phyloP scores from a whole-genome alignment of 345 rosid genomes.

The Acer saccharum region DNA sequence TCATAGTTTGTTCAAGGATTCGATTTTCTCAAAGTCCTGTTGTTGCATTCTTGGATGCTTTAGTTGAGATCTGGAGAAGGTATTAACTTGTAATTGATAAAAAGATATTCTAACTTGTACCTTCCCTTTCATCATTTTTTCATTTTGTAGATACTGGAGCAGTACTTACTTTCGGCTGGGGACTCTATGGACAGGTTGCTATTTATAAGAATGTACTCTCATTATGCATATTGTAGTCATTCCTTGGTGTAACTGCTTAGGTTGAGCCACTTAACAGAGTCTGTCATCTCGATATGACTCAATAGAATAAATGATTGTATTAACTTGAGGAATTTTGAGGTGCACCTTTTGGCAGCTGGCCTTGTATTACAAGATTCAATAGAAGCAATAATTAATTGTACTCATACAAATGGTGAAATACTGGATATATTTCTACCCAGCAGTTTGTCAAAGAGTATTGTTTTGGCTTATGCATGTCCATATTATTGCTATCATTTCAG shows the following conservation, averaged over 20 bases:
- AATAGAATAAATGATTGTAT: neutral
- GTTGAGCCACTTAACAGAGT: slow-evolving; percentile 5
- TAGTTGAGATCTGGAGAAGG: slow-evolving; percentile 7
- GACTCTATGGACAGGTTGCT: slow-evolving; percentile 82
- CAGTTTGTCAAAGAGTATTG: neutral
- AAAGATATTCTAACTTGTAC: neutral
- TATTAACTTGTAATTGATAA: neutral
- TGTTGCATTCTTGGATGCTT: neutral
- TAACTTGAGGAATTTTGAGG: neutral
- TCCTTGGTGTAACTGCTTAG: neutral
- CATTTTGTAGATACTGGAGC: slow-evolving; percentile 66
- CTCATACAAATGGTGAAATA: neutral
- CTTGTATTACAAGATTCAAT: neutral
- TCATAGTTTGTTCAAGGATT: neutral
- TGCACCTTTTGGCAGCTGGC: neutral
- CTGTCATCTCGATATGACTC: neutral
- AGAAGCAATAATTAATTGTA: neutral
- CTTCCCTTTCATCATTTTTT: slow-evolving; percentile 11
- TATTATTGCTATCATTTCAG: neutral
- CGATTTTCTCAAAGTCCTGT: neutral
- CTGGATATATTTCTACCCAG: neutral
- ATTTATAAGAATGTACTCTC: neutral
- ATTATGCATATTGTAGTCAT: neutral
- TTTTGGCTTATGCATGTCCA: neutral
- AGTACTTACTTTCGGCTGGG: slow-evolving; percentile 87